Percentiles rank a stretch among this genome's conserved stretches.
Conservation (phyloP, 208 protist genomes). For the Trypanosoma brucei region DNA sequence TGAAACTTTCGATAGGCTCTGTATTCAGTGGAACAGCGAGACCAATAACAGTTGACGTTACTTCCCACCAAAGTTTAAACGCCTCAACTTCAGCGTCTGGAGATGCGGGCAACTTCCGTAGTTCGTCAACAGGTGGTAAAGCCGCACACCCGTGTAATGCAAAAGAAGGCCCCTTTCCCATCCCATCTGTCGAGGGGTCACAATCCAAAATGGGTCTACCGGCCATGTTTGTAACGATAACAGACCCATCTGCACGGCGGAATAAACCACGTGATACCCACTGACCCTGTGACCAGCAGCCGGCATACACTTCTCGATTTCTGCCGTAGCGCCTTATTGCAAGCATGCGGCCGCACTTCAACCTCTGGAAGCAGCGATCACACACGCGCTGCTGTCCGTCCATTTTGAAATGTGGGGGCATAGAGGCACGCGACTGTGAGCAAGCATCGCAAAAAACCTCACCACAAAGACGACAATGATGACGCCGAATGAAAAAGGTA, state of each 20-base stretch:
- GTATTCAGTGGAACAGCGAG: conserved; percentile 53
- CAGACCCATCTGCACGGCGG: conserved; percentile 59
- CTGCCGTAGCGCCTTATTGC: conserved; percentile 47
- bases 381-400: conserved; percentile 57
- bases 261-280: conserved; percentile 81
- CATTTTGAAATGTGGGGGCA: conserved; percentile 63
- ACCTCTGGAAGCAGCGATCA: conserved; percentile 58
- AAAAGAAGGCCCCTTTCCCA: background rate
- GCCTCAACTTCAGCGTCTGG: conserved; percentile 44
- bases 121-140: conserved; percentile 30
- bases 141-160: conserved; percentile 16
- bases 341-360: conserved; percentile 68
- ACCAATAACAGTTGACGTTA: conserved; percentile 34
- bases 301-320: conserved; percentile 71
- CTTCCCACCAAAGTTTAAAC: conserved; percentile 70
- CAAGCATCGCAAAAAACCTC: conserved; percentile 89
- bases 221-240: conserved; percentile 56
- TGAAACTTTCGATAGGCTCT: conserved; percentile 14
- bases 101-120: conserved; percentile 44
- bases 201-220: conserved; percentile 41
- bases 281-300: conserved; percentile 60
- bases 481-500: conserved; percentile 71
- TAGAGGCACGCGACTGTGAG: conserved; percentile 49
- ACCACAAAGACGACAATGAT: conserved; percentile 93
- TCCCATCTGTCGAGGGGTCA: background rate